Evolutionary conservation across 257 asterid genomes (phyloP).

Genomic region (Gentiana straminea): DNA sequence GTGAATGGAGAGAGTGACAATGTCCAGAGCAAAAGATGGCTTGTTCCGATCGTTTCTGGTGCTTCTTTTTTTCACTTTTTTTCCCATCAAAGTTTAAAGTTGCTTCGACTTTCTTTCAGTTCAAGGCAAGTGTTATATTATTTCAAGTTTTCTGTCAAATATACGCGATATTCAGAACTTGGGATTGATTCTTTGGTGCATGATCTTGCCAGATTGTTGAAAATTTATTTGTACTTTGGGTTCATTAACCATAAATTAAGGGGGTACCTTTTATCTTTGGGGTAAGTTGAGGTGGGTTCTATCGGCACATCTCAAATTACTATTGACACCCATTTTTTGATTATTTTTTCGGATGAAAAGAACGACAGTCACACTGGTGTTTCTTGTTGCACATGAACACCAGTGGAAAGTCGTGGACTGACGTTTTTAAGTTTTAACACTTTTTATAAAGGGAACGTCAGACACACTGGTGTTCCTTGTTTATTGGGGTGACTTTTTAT

Average conservation of each 20-base stretch:
- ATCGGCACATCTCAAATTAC: too few relatives aligned
- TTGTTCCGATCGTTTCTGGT: not conserved
- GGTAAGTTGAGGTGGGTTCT: too few relatives aligned
- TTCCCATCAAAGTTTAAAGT: not conserved
- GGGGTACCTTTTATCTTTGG: not conserved
- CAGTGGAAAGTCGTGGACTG: too few relatives aligned
- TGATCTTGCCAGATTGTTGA: not conserved
- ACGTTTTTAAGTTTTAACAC: too few relatives aligned
- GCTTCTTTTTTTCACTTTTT: not conserved
- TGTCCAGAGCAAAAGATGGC: not conserved
- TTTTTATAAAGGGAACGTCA: too few relatives aligned
- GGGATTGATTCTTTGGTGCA: constrained; percentile 2
- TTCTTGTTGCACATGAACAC: too few relatives aligned
- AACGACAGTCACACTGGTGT: too few relatives aligned
- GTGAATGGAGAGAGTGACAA: not conserved
- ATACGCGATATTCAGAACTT: constrained; percentile 9
- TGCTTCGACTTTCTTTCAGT: constrained; percentile 4
- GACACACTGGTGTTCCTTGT: too few relatives aligned
- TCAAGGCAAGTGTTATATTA: constrained; percentile 4
- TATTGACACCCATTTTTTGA: too few relatives aligned
- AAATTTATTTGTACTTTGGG: not conserved
- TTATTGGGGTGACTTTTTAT: too few relatives aligned
- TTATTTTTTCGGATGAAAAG: too few relatives aligned
- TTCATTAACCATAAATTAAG: constrained; percentile 5
- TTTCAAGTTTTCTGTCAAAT: not conserved